Evolutionary conservation across 139 green algal species (phyloP).

Genomic region (Cymbomonas tetramitiformis): DNA sequence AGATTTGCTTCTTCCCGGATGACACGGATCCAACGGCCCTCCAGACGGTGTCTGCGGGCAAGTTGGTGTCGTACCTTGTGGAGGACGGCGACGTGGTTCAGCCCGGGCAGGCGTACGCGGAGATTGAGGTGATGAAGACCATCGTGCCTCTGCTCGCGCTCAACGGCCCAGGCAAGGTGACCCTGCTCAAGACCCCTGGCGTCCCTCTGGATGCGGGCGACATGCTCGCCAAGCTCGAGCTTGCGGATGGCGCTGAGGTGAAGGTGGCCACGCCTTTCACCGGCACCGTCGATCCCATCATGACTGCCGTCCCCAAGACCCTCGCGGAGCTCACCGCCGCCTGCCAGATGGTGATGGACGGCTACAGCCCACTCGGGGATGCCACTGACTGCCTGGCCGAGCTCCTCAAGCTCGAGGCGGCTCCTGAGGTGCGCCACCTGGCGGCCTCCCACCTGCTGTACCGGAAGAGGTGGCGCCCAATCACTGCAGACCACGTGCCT

Average conservation of each 20-base stretch:
- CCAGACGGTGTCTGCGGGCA: slow-evolving; percentile 22
- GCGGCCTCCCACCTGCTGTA: too few relatives aligned
- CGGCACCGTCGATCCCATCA: not conserved
- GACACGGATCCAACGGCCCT: slow-evolving; percentile 54
- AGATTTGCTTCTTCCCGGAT: slow-evolving; percentile 77
- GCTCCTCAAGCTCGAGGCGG: too few relatives aligned
- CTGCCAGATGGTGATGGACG: too few relatives aligned
- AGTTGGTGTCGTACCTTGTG: slow-evolving; percentile 39
- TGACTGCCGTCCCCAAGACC: slow-evolving; percentile 2
- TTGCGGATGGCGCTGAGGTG: slow-evolving; percentile 25
- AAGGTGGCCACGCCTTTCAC: slow-evolving; percentile 19
- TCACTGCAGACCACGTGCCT: too few relatives aligned
- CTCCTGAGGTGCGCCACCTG: too few relatives aligned
- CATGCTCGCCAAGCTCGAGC: slow-evolving; percentile 22
- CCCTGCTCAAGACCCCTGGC: not conserved
- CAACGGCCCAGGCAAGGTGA: slow-evolving; percentile 1
- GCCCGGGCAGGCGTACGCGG: slow-evolving; percentile 56
- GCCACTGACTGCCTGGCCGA: too few relatives aligned
- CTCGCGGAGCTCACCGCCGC: slow-evolving; percentile 1
- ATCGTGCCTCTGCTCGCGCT: slow-evolving; percentile 47
- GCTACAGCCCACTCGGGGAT: too few relatives aligned
- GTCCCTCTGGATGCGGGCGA: slow-evolving; percentile 17
- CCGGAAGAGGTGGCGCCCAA: too few relatives aligned
- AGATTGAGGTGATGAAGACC: slow-evolving; percentile 92
- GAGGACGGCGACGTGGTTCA: slow-evolving; percentile 46